Evolutionary conservation across 208 protist species (phyloP).

Genomic region (Leishmania guyanensis): DNA sequence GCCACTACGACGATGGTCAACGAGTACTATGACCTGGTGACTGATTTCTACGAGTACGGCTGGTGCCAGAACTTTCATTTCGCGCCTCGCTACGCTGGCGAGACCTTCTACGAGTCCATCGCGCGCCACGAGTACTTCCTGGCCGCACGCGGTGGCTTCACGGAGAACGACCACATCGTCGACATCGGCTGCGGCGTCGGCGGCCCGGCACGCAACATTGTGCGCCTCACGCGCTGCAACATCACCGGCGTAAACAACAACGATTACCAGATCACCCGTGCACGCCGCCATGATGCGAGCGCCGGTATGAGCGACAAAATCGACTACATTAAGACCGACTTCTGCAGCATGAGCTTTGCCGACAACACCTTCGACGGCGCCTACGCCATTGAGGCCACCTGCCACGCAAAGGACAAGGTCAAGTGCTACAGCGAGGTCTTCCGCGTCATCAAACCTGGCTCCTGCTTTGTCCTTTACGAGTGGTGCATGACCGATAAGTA

Average conservation of each 20-base stretch:
- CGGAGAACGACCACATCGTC: constrained; percentile 78
- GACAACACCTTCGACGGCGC: constrained; percentile 94
- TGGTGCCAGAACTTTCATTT: constrained; percentile 98
- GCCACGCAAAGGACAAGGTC: constrained; percentile 95
- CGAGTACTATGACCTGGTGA: constrained; percentile 97
- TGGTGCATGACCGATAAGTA: constrained; percentile 96
- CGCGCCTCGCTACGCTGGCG: constrained; percentile 75
- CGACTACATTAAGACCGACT: constrained; percentile 93
- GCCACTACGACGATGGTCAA: constrained; percentile 91
- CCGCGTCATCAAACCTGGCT: constrained; percentile 94
- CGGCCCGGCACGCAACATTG: constrained; percentile 95
- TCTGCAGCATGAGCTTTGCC: constrained; percentile 90
- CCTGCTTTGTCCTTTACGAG: constrained; percentile 94
- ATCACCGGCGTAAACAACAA: constrained; percentile 98
- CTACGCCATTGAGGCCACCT: constrained; percentile 97
- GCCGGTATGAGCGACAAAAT: constrained; percentile 74
- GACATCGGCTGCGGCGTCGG: constrained; percentile 97
- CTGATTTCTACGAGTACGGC: constrained; percentile 97
- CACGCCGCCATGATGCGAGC: constrained; percentile 70
- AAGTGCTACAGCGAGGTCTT: constrained; percentile 94
- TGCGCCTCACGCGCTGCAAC: constrained; percentile 93
- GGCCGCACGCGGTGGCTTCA: constrained; percentile 82
- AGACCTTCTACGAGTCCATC: constrained; percentile 93
- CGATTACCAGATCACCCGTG: constrained; percentile 95
- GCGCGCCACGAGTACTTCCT: constrained; percentile 96